Base-by-base conservation (phyloP, 2,329 filamentous ascomycete species). In the Sarocladium strictum region DNA sequence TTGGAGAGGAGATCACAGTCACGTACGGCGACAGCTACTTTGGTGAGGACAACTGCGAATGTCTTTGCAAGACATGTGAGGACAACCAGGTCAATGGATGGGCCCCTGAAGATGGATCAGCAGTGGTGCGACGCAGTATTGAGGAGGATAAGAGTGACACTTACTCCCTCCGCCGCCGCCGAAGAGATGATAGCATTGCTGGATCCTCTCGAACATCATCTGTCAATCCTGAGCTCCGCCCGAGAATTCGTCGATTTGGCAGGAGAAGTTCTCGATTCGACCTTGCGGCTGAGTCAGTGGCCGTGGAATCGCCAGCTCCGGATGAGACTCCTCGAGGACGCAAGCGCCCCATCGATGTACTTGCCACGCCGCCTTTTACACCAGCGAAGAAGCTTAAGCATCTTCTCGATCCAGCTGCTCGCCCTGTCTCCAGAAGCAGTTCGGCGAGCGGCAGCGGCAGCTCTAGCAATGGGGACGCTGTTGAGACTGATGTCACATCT, bases 1-100 rank as follows among this genome's bases (percentile, higher is more conserved):
- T 87, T 1, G 94, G 92, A 3, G 92, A 99, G 57, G 94, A 99
- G 69, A 96, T 99, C 57, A 99, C 94, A 0, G 94, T 99, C 0
- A 93, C 87, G 0, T 99, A 99, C 64, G 91, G 93, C 23, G 91
- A 96, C 17, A 91, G 90, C 65, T 99, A 99, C 68, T 99, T 99
- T 72, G 94, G 94, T 2, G 86, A 90, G 43, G 84, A 92, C 67
- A 99, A 99, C 62, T 92, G 91, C 69, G 94, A 99, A 66, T 99
- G 94, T 66, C 75, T 99, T 1, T 99, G 94, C 68, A 80, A 81
- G 61, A 94, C 89, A 0, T 99, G 94, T 68, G 94, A 99, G 71
- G 76, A 79, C 21, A 74, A 77, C 2, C 73, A 82, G 55, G 78
- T 80, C 53, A 97, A 97, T 66, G 94, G 94, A 1, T 99, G 95